Percentiles rank a stretch among this genome's conserved stretches.
These are phyloP conservation scores for Cladosporium sp. DNA, from an alignment of 2,329 filamentous ascomycete species.

Conservation along the genomic window DNA sequence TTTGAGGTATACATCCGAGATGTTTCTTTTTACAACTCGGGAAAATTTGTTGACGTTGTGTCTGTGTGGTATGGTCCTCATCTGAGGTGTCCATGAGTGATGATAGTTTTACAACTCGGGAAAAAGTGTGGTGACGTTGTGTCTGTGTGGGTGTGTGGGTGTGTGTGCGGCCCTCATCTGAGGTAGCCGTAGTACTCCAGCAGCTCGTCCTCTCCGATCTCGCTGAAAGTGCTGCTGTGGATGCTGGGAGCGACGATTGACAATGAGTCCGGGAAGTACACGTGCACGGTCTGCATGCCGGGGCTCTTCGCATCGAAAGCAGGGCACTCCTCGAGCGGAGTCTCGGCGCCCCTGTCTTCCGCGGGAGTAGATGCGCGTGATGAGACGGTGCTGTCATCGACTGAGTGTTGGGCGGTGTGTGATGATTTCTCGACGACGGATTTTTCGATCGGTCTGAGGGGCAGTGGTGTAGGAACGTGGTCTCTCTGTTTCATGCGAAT, in stretches of 20 bases:
- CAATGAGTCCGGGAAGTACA: conserved; percentile 13
- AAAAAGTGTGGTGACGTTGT: background rate
- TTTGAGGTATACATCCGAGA: no score
- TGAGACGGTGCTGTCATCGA: conserved; percentile 8
- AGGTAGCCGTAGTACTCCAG: conserved; percentile 17
- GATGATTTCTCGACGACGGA: background rate
- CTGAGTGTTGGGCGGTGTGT: conserved; percentile 5
- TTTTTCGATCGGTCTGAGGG: background rate
- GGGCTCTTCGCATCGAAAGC: conserved; percentile 17
- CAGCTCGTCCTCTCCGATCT: conserved; percentile 20
- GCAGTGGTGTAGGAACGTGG: background rate
- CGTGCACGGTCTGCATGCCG: conserved; percentile 20
- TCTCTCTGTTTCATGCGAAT: conserved; percentile 4
- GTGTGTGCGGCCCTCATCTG: background rate
- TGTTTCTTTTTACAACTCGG: background rate
- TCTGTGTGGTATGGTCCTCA: background rate
- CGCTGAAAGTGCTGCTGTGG: conserved; percentile 17
- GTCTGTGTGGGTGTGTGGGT: background rate
- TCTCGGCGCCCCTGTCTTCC: conserved; percentile 13
- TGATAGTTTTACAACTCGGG: background rate
- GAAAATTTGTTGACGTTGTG: background rate
- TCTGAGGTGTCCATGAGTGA: background rate
- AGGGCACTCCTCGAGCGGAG: background rate
- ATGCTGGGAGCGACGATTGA: conserved; percentile 2
- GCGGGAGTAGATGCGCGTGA: conserved; percentile 15